A percentile compares a stretch with the other conserved stretches of the same genome.
Evolutionary conservation across 306 rosid species (phyloP).

Genomic region (Trichosanthes truncata): DNA sequence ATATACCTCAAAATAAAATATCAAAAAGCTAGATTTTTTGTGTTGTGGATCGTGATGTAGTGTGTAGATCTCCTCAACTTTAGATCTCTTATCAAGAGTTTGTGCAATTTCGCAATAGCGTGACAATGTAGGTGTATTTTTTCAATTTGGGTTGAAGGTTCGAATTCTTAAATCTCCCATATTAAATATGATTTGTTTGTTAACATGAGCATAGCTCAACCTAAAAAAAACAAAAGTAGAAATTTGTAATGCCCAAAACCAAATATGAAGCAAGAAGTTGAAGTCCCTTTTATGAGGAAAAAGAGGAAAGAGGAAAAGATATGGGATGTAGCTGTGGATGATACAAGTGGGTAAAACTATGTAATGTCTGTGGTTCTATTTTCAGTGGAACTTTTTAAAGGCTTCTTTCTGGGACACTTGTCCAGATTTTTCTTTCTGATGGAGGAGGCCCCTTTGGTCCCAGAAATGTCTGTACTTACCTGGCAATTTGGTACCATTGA

Average conservation of each 20-base stretch:
- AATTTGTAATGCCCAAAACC: too few species aligned
- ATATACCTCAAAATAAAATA: too few species aligned
- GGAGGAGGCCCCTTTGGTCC: not conserved
- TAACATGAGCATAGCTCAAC: too few species aligned
- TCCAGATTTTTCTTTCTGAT: not conserved
- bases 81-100: too few species aligned
- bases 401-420: not conserved
- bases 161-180: too few species aligned
- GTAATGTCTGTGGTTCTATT: not conserved
- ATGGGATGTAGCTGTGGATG: not conserved
- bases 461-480: not conserved
- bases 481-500: not conserved
- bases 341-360: conserved; percentile 9
- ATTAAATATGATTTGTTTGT: not conserved
- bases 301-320: not conserved
- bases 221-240: too few species aligned
- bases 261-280: not conserved
- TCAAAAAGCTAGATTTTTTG: too few species aligned
- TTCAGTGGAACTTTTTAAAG: not conserved
- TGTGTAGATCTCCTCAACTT: too few species aligned
- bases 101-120: too few species aligned
- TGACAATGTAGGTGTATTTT: too few species aligned
- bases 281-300: not conserved
- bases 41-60: too few species aligned
- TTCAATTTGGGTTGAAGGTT: too few species aligned